A percentile compares a stretch with the other conserved stretches of the same genome.
These are phyloP conservation scores for Cladophialophora chaetospira DNA, from an alignment of 2,329 filamentous ascomycete genomes.

Conservation along the genomic window DNA sequence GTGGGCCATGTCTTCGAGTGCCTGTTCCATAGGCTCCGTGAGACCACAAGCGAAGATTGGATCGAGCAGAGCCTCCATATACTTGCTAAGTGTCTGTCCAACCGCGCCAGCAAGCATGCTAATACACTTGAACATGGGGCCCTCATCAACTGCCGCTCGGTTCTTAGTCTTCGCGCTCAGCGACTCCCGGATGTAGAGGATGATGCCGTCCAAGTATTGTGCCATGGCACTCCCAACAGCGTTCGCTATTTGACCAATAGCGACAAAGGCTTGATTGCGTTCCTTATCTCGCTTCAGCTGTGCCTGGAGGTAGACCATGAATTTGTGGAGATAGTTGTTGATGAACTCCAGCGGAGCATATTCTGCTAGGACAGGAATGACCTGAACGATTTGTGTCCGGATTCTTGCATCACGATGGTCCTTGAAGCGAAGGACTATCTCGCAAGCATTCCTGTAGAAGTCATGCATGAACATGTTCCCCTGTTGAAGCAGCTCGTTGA, in stretches of 20 bases:
- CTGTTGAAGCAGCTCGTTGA: conserved; percentile 90
- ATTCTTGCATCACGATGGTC: conserved; percentile 89
- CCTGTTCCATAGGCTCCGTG: conserved; percentile 90
- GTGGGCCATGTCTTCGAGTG: conserved; percentile 96
- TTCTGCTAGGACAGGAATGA: conserved; percentile 89
- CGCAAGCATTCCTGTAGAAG: conserved; percentile 86
- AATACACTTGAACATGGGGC: conserved; percentile 93
- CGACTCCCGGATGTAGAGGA: conserved; percentile 90
- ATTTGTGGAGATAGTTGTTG: conserved; percentile 83
- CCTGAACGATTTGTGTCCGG: conserved; percentile 81
- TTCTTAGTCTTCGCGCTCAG: conserved; percentile 45
- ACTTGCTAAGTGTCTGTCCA: conserved; percentile 94
- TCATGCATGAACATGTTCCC: conserved; percentile 99
- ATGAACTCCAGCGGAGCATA: conserved; percentile 92
- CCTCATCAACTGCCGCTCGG: conserved; percentile 60
- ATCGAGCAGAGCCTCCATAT: conserved; percentile 92
- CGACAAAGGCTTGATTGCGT: conserved; percentile 88
- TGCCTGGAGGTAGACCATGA: conserved; percentile 93
- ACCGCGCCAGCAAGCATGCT: conserved; percentile 94
- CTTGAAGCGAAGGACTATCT: conserved; percentile 88
- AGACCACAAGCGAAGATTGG: conserved; percentile 97
- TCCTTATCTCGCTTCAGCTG: conserved; percentile 96
- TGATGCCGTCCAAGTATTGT: conserved; percentile 89
- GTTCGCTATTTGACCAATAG: conserved; percentile 94
- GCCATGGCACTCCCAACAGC: conserved; percentile 94